phyloP scores from a whole-genome alignment of 2,329 filamentous ascomycete genomes.

The Colletotrichum gloeosporioides region DNA sequence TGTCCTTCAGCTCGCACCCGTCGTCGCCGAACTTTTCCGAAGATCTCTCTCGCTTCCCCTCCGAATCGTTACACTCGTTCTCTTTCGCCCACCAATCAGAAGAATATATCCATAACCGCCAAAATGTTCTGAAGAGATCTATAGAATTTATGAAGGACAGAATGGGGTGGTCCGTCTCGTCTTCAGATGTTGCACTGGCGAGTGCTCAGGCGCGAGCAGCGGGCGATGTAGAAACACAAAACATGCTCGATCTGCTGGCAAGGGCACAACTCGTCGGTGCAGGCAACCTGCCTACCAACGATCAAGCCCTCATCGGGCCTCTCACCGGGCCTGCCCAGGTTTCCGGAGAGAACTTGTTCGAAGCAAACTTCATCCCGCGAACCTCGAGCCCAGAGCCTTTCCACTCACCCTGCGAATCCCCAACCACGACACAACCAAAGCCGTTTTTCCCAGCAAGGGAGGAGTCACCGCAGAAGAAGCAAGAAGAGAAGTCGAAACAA shows the following conservation, averaged over 20 bases:
- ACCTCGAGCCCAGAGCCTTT: constrained; percentile 56
- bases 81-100: constrained; percentile 97
- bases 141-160: constrained; percentile 97
- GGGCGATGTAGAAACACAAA: constrained; percentile 86
- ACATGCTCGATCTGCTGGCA: constrained; percentile 87
- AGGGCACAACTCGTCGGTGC: constrained; percentile 80
- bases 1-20: constrained; percentile 64
- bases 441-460: not conserved
- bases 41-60: constrained; percentile 90
- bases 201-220: constrained; percentile 83
- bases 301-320: constrained; percentile 57
- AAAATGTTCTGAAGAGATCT: constrained; percentile 90
- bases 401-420: constrained; percentile 38
- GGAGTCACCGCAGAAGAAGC: not conserved
- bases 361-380: constrained; percentile 74
- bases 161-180: constrained; percentile 74
- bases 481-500: constrained; percentile 19
- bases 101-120: constrained; percentile 87
- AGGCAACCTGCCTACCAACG: constrained; percentile 61
- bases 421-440: constrained; percentile 26
- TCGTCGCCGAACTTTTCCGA: constrained; percentile 81
- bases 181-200: constrained; percentile 76
- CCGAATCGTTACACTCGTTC: constrained; percentile 96
- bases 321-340: constrained; percentile 80
- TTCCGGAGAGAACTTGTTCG: constrained; percentile 81